Evolutionary conservation across 352 stramenopile species (phyloP), one percentile per base, ranked within the genome.

Genomic region (Phytophthora citricola): DNA sequence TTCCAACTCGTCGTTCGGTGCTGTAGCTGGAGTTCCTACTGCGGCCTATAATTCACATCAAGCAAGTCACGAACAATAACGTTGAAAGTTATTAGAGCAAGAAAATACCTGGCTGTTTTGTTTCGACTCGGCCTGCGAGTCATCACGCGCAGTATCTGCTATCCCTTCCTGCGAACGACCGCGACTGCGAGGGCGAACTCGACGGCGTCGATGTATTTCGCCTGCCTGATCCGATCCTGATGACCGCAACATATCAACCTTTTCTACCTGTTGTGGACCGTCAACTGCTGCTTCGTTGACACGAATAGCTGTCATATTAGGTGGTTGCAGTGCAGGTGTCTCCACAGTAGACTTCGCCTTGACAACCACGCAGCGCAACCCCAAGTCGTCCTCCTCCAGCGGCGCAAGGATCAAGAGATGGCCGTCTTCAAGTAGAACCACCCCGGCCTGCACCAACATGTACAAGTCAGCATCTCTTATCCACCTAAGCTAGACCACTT

Each of bases 321-420:
- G 67, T 47, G 45, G 56, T 17, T 53, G 34, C 26, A 55, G 20
- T 57, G 46, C 26, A 54, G 69, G 63, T 7, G 27, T 40, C 27
- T 62, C 62, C n/a, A 14, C 5, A 15, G 26, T 62, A 5, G 63
- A 27, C 40, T 69, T 77, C 2, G 81, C 67, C 48, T 85, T 87
- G 22, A 91, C 61, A 45, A 86, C 71, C 24, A 90, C 57, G 46
- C 82, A 91, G 14, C 79, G 76, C 9, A 93, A 58, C 43, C 63
- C 69, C 20, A 55, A 61, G 57, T 83, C 63, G 24, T 69, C 64
- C 20, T 78, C 63, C 6, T 67, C 46, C 5, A 91, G 60, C 5
- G 84, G 84, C 17, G 76, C 76, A 20, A 93, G 65, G 24, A 93
- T 57, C 67, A 91, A 67, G 27, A 93, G 54, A 10, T 68, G 53